Evolutionary conservation across 108 stramenopile genomes (phyloP).

Genomic region (Nannochloropsis granulata): DNA sequence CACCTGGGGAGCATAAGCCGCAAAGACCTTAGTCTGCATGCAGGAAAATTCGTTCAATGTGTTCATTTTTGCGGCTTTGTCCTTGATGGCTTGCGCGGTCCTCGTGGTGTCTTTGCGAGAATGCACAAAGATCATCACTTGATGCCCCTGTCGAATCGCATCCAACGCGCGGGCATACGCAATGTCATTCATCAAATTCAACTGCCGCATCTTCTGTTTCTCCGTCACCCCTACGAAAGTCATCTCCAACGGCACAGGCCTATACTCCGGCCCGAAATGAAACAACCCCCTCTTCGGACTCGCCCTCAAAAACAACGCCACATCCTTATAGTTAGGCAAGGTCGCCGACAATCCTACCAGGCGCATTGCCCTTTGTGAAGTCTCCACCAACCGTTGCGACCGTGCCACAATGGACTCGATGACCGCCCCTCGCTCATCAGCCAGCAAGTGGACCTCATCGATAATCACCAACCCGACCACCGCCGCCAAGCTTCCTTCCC

Average conservation of each 20-base stretch:
- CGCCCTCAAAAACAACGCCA: conserved; percentile 61
- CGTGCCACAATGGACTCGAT: conserved; percentile 95
- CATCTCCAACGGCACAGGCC: conserved; percentile 96
- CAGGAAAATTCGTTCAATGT: background rate
- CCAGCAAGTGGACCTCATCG: conserved; percentile 91
- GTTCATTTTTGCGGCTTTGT: conserved; percentile 2
- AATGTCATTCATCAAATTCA: conserved; percentile 74
- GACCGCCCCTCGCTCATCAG: conserved; percentile 95
- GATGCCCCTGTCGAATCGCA: conserved; percentile 73
- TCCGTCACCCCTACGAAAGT: conserved; percentile 84
- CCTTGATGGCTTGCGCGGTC: conserved; percentile 44
- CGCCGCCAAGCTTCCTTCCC: conserved; percentile 57
- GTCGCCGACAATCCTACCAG: conserved; percentile 97
- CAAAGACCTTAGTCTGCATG: background rate
- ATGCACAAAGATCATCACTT: conserved; percentile 99
- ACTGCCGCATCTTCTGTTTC: conserved; percentile 49
- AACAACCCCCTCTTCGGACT: conserved; percentile 48
- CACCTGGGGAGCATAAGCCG: background rate
- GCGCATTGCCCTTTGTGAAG: conserved; percentile 68
- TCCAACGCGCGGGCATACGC: conserved; percentile 74
- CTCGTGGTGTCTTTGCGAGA: conserved; percentile 84
- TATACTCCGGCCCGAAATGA: conserved; percentile 84
- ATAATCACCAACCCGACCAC: conserved; percentile 89
- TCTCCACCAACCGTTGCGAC: conserved; percentile 81
- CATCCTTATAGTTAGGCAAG: conserved; percentile 90